Evolutionary conservation across 2,329 filamentous ascomycete species (phyloP), one percentile per base, ranked within the genome.

Genomic region (Graphiopsis chlorocephala): DNA sequence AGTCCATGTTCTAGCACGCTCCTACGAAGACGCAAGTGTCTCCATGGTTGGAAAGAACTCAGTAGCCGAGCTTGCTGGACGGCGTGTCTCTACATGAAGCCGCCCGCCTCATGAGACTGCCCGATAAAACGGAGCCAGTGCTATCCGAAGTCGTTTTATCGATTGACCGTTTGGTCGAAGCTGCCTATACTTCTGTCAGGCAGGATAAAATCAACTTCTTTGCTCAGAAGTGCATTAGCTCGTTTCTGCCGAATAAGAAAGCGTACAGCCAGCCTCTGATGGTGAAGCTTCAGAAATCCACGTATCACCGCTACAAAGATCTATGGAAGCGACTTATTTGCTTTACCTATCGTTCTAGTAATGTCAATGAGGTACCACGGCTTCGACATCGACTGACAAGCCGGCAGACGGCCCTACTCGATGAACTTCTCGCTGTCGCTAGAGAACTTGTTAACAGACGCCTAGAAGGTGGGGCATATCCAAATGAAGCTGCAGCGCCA

Each of bases 221-320:
- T 29, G 61, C 65, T 25, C 61, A 68, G 57, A 61, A 59, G 12
- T 20, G 58, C 3, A 67, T 68, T 20, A 68, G 65, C 47, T 67
- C 55, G 23, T 69, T 69, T 28, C 58, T 68, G 4, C 38, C 55
- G 15, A 10, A 52, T 29, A 26, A 50, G 45, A 31, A 55, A 29
- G 20, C 17, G 17, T 57, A 61, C 8, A 33, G 63, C 15, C 66
- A 62, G 35, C 50, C 66, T 10, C 15, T 67, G 26, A 66, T 68
- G 56, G 57, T 68, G 17, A 68, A 69, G 42, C 65, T 69, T 14
- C 35, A n/a, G n/a, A n/a, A n/a, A n/a, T n/a, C 35, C 12, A 38
- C 35, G 17, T 38, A 38, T 38, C 35, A 38, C 12, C 35, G 35
- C 17, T 38, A 38, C 17, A 38, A 38, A 17, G 35, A 38, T 17